phyloP scores from a whole-genome alignment of 768 basidiomycete genomes.

The Tephrocybe sp. region DNA sequence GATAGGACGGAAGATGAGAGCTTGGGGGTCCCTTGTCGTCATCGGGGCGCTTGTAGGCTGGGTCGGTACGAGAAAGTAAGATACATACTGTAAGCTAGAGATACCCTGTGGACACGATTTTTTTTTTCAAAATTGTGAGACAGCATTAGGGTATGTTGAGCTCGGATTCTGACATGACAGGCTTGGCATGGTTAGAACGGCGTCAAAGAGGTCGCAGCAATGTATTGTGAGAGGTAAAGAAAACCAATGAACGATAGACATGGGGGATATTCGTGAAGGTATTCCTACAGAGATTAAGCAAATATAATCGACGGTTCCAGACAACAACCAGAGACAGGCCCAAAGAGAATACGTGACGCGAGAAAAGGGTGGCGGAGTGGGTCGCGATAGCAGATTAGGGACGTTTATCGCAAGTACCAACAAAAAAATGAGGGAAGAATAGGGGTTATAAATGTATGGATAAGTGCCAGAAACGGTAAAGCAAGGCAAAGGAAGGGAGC shows the following conservation, averaged over 20 bases:
- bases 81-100: neutral
- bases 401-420: constrained; percentile 8
- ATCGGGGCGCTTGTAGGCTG: constrained; percentile 30
- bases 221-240: constrained; percentile 3
- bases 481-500: constrained; percentile 2
- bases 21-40: constrained; percentile 30
- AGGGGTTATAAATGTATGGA: constrained; percentile 7
- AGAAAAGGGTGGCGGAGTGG: neutral
- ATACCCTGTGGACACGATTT: too few relatives aligned
- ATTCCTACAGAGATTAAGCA: constrained; percentile 22
- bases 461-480: constrained; percentile 1
- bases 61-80: constrained; percentile 20
- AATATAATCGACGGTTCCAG: constrained; percentile 18
- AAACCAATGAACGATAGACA: constrained; percentile 4
- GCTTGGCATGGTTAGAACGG: neutral
- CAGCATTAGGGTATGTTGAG: too few relatives aligned
- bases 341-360: neutral
- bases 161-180: too few relatives aligned
- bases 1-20: constrained; percentile 15
- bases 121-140: too few relatives aligned
- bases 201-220: neutral
- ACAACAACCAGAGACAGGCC: constrained; percentile 15
- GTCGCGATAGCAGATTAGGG: constrained; percentile 2
- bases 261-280: constrained; percentile 17
- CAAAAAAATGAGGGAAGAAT: constrained; percentile 1